Base-by-base conservation (phyloP, 2,329 filamentous ascomycete genomes). In the Drechslera avenae region DNA sequence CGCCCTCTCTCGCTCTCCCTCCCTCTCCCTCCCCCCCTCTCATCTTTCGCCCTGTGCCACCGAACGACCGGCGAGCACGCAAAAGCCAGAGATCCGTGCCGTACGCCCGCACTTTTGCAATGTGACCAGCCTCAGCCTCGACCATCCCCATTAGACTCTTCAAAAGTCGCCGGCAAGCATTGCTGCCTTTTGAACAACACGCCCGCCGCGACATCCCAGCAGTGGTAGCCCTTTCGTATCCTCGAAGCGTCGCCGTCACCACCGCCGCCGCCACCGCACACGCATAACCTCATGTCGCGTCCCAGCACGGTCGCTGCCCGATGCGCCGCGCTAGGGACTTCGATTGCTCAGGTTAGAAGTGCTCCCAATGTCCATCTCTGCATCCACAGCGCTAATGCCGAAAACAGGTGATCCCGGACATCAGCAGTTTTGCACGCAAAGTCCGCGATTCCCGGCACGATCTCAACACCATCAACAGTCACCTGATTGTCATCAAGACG, bases 401-500 rank as follows among this genome's bases (percentile, higher is more conserved):
- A 30, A 31, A 43, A 3, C 28, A 72, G 69, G 62, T 68, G 16
- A 64, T 71, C 39, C 60, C 58, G 23, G 65, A 68, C 44, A 58
- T 67, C 40, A 60, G 57, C 39, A 61, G 55, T 34, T 69, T 72
- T 48, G 67, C 66, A 23, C 63, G 69, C n/a, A 63, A 58, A 54
- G 49, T 65, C 18, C 69, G 69, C 46, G 63, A 69, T 43, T 62
- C 67, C 13, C 60, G 69, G 35, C 60, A 69, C 43, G 66, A 70
- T n/a, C 58, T 71, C 23, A 70, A 68, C 42, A 57, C 58, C 7
- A 65, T 72, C 48, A 70, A 65, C 41, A 56, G 59, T 31, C 62
- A 71, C 32, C 59, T 72, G 23, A 51, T 70, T n/a, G 61, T 69
- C 21, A 64, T 71, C 51, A 66, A 61, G n/a, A 63, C 64, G 6